Evolutionary conservation across 179 eudicot genomes (phyloP).

Genomic region (Spergularia azorica): DNA sequence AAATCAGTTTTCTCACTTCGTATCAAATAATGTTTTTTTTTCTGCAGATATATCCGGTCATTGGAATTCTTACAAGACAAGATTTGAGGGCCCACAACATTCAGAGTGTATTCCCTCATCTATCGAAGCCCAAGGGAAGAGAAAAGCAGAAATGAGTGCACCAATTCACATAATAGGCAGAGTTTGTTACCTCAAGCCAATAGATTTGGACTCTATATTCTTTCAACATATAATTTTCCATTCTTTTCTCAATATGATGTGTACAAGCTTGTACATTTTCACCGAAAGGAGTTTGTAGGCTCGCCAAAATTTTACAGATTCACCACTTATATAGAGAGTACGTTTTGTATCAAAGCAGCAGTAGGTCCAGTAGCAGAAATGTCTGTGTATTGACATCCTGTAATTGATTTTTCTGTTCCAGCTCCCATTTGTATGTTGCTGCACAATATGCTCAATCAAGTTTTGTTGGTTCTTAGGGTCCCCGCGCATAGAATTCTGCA

Average conservation of each 20-base stretch:
- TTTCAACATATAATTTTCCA: constrained; percentile 25
- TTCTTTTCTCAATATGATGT: constrained; percentile 26
- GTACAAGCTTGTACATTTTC: constrained; percentile 32
- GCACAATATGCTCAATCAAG: not conserved
- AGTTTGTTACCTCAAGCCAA: constrained; percentile 12
- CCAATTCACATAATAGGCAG: constrained; percentile 18
- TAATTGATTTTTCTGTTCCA: constrained; percentile 15
- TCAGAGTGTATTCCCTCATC: constrained; percentile 76
- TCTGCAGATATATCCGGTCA: constrained; percentile 73
- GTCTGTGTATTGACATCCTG: constrained; percentile 5
- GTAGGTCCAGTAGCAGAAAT: not conserved
- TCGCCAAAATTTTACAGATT: constrained; percentile 17
- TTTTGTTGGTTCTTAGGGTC: not conserved
- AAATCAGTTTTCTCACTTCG: not conserved
- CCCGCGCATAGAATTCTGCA: not conserved
- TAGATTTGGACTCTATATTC: constrained; percentile 26
- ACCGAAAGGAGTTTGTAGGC: constrained; percentile 22
- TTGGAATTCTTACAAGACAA: constrained; percentile 91
- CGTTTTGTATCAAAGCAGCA: constrained; percentile 12
- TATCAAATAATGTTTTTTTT: constrained; percentile 16
- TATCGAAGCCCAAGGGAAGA: constrained; percentile 55
- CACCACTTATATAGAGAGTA: constrained; percentile 20
- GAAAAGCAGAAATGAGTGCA: constrained; percentile 52
- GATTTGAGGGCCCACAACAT: constrained; percentile 93
- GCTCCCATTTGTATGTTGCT: constrained; percentile 7